Evolutionary conservation across 1,284 basidiomycete genomes (phyloP), one percentile per base, ranked within the genome.

Genomic region (Naganishia sp.): DNA sequence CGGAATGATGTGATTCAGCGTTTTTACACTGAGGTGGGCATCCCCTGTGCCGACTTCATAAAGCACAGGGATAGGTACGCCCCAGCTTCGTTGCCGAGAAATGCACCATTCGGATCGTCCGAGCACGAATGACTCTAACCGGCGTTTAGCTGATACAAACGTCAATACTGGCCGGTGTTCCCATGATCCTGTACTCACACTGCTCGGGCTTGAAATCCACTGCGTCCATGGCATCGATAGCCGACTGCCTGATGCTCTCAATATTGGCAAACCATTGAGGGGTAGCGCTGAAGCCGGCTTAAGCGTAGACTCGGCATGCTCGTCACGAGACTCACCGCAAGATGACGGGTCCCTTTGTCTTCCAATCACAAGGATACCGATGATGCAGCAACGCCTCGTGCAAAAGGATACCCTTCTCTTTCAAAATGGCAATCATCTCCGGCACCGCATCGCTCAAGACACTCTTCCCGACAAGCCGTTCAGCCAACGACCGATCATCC

Each of bases 51-150:
- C 82, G 1, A 83, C 77, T 71, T 90, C 87, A 74, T 94, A 86
- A 1, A 99, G 80, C 0, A 92, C 89, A 0, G 94, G 95, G 68
- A 99, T 97, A 1, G 96, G 96, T 0, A 98, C 92, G 39, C 96
- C 96, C 96, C 96, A 99, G 18, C 90, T 89, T 18, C 96, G 89
- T 76, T 99, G 96, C 2, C 96, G 88, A 39, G 95, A 99, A 67
- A 99, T 98, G 76, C 96, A 99, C 96, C 96, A 99, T 80, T 99
- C 96, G 0, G 92, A 93, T 4, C 96, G 90, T 0, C 88, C 89
- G 3, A 83, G 83, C 41, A 98, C 83, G 76, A 94, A 96, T 0
- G 92, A 83, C 70, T 91, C 87, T 5, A 99, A 85, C 2, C 94
- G 88, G 63, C 88, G 89, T 31, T 88, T 87, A 6, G 92, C 92